A percentile compares a stretch with the other conserved stretches of the same genome.
Evolutionary conservation across 768 basidiomycete genomes (phyloP).

Genomic region (Suillus cothurnatus): DNA sequence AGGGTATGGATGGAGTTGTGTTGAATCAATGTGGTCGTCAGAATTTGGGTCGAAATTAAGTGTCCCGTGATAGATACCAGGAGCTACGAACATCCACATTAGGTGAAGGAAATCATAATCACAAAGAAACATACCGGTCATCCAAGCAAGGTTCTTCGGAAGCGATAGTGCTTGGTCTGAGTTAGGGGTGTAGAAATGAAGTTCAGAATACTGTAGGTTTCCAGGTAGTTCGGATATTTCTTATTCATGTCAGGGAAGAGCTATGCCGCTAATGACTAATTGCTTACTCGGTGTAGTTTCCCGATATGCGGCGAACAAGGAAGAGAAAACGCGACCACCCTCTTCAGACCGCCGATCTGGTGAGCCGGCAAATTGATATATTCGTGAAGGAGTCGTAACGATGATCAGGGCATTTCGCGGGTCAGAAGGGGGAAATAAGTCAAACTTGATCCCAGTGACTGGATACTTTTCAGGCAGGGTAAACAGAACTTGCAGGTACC

Average conservation of each 20-base stretch:
- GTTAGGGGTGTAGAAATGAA: slow-evolving; percentile 78
- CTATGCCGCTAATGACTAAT: slow-evolving; percentile 10
- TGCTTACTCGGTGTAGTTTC: slow-evolving; percentile 80
- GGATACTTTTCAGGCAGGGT: slow-evolving; percentile 79
- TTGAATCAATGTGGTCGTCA: slow-evolving; percentile 76
- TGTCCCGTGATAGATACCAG: slow-evolving; percentile 86
- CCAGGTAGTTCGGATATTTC: slow-evolving; percentile 93
- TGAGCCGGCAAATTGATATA: slow-evolving; percentile 86
- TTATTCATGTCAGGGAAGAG: slow-evolving; percentile 37
- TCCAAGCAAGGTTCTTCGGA: slow-evolving; percentile 84
- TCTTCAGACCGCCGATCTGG: slow-evolving; percentile 75
- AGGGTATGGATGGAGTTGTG: slow-evolving; percentile 82
- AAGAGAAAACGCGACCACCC: slow-evolving; percentile 70
- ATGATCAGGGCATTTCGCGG: slow-evolving; percentile 70
- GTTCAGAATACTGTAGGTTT: slow-evolving; percentile 68
- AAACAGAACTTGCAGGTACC: slow-evolving; percentile 74
- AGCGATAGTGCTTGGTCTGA: slow-evolving; percentile 68
- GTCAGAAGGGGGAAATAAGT: slow-evolving; percentile 68
- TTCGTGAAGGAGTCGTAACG: slow-evolving; percentile 81
- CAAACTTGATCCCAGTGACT: slow-evolving; percentile 84
- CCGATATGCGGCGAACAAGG: slow-evolving; percentile 71
- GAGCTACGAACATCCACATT: slow-evolving; percentile 46
- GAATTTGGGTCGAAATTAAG: slow-evolving; percentile 69
- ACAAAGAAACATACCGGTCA: slow-evolving; percentile 65
- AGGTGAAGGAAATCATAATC: slow-evolving; percentile 4